Evolutionary conservation across 352 stramenopile genomes (phyloP).

Genomic region (Phytopythium oedochilum): DNA sequence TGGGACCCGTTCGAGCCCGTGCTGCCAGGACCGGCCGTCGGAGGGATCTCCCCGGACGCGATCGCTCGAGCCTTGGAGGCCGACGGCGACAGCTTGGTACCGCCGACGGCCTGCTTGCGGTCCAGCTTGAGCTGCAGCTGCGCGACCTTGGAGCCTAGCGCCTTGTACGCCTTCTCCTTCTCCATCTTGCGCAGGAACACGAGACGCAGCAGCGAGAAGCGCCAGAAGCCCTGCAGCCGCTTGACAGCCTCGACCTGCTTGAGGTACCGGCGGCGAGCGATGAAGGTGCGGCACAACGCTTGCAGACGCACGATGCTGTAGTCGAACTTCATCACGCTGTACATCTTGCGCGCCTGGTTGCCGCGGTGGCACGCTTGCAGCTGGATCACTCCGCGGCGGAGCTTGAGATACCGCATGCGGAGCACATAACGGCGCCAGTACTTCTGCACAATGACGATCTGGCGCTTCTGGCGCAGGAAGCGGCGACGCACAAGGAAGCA

Average conservation of each 20-base stretch:
- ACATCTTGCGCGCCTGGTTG: constrained; percentile 51
- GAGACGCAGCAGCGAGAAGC: constrained; percentile 66
- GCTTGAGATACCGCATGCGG: constrained; percentile 42
- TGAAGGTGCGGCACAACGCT: constrained; percentile 56
- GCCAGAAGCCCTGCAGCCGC: constrained; percentile 72
- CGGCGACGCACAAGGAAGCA: constrained; percentile 53
- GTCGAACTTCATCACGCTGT: constrained; percentile 69
- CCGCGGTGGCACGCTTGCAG: constrained; percentile 66
- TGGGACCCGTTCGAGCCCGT: constrained; percentile 19
- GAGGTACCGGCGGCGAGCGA: constrained; percentile 45
- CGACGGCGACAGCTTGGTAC: constrained; percentile 39
- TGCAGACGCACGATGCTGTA: constrained; percentile 75
- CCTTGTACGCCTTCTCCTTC: constrained; percentile 77
- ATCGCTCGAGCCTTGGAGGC: constrained; percentile 22
- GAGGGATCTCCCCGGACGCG: constrained; percentile 7
- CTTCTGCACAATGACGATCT: constrained; percentile 59
- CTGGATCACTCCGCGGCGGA: constrained; percentile 44
- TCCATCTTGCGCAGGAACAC: constrained; percentile 80
- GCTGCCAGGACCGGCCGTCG: constrained; percentile 7
- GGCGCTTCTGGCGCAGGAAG: constrained; percentile 40
- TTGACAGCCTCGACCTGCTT: constrained; percentile 39
- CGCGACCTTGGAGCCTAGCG: constrained; percentile 64
- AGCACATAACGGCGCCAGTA: constrained; percentile 71
- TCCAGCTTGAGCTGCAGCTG: constrained; percentile 68
- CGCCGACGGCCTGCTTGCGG: constrained; percentile 38